Evolutionary conservation across 306 rosid genomes (phyloP), one percentile per base, ranked within the genome.

Genomic region (Rosa rugosa): DNA sequence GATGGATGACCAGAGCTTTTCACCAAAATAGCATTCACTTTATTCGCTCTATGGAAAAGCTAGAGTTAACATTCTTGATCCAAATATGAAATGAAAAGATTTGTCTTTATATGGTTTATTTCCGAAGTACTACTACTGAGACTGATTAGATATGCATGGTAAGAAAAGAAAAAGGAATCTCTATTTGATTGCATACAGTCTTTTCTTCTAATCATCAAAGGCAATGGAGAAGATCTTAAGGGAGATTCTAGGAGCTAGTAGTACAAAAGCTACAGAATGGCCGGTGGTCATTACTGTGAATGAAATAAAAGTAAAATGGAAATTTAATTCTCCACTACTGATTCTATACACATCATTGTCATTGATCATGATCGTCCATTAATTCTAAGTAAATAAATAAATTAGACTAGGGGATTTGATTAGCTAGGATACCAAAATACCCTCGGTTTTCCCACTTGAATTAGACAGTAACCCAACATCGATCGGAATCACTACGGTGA

Each of bases 391-490:
- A 62, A 45, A 75, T 45, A 5, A 63, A 75, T 44, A 60, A 46
- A 75, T 69, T 41, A 42, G 53, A n/a, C 27, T 18, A 23, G 6
- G 23, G 70, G 44, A 20, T 34, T 17, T 65, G 70, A 65, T 65
- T 65, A 65, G 44, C 45, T 42, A 45, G 79, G 50, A 76, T 25
- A 83, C 90, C 97, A 91, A 92, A 94, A 92, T 91, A 94, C 87
- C 92, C 86, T 88, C 89, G 94, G 87, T 88, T 92, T 94, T 85
- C 99, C 81, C 89, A 79, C 88, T 84, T 77, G 68, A 81, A 85
- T 82, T 54, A 16, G 42, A 0, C 31, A 41, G 13, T 47, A 59
- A n/a, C 17, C 51, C 56, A 4, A 57, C 22, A 72, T 77, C 69
- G 42, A 72, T 77, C 69, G 42, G 51, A 59, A 72, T 63, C n/a